These are phyloP conservation scores for Oryza longistaminata DNA, from an alignment of 176 grass and related monocot species.

Conservation along the genomic window DNA sequence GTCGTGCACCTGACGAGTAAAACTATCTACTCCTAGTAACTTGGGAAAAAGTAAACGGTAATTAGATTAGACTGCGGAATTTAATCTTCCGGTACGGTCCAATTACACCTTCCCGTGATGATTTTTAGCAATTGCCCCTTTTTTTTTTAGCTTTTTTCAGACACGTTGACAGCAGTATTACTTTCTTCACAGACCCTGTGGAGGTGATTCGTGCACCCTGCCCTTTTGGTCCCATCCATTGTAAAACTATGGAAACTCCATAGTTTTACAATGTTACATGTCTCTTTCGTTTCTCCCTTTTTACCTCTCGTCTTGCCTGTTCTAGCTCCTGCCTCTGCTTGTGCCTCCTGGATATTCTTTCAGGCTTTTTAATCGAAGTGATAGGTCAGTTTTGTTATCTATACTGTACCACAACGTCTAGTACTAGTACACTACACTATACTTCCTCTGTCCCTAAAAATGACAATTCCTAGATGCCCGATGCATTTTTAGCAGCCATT, in stretches of 20 bases:
- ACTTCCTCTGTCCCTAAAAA: no score
- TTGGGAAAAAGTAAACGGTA: no score
- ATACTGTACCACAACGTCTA: no score
- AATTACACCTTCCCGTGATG: no score
- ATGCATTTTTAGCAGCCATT: no score
- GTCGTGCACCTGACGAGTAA: no score
- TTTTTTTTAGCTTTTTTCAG: not conserved
- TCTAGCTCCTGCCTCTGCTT: not conserved
- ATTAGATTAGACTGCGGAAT: no score
- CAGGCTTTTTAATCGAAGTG: not conserved
- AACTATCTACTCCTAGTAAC: no score
- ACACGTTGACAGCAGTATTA: not conserved
- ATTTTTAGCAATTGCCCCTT: not conserved
- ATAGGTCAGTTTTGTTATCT: constrained; percentile 1
- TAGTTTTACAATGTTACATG: not conserved
- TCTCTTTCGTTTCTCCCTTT: not conserved
- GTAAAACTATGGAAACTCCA: not conserved
- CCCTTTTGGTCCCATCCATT: not conserved
- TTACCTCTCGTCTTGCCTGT: not conserved
- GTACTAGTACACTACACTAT: no score
- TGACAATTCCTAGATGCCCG: no score
- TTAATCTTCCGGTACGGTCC: no score
- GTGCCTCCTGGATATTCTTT: not conserved
- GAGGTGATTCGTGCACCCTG: not conserved
- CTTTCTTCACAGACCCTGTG: not conserved